These are phyloP conservation scores for Mortierella sp. DNA, from an alignment of 371 early-diverging fungal genomes.

Conservation along the genomic window DNA sequence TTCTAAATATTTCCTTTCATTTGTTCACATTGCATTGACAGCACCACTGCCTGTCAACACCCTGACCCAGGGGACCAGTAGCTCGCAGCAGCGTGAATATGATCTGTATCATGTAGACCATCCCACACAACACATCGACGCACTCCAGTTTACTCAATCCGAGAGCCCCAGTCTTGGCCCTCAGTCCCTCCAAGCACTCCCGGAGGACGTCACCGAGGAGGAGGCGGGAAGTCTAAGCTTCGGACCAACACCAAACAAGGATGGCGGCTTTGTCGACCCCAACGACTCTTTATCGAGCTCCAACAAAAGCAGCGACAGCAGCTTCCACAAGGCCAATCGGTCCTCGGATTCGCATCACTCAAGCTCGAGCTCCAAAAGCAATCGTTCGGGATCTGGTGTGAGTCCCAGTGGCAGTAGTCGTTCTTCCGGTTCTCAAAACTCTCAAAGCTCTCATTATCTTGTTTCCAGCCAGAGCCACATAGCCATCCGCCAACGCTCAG, in stretches of 20 bases:
- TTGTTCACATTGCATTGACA: background rate
- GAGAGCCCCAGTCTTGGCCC: background rate
- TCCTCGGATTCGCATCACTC: background rate
- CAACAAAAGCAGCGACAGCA: slow-evolving; percentile 3
- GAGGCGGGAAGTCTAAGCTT: background rate
- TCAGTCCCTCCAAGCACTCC: background rate
- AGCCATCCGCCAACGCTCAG: background rate
- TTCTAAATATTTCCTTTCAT: background rate
- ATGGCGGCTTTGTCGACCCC: background rate
- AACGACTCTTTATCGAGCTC: background rate
- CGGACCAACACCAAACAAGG: background rate
- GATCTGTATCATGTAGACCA: background rate
- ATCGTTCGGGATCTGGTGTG: background rate
- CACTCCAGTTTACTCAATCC: background rate
- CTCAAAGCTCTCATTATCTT: background rate
- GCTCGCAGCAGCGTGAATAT: background rate
- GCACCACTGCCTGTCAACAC: background rate
- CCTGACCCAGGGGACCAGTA: background rate
- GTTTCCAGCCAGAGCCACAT: background rate
- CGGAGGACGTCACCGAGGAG: slow-evolving; percentile 1
- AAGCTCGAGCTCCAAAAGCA: background rate
- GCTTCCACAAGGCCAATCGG: background rate
- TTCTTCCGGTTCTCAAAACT: background rate
- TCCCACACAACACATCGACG: background rate
- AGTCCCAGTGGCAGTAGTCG: background rate